Evolutionary conservation across 768 basidiomycete genomes (phyloP).

Genomic region (Suillus subalutaceus): DNA sequence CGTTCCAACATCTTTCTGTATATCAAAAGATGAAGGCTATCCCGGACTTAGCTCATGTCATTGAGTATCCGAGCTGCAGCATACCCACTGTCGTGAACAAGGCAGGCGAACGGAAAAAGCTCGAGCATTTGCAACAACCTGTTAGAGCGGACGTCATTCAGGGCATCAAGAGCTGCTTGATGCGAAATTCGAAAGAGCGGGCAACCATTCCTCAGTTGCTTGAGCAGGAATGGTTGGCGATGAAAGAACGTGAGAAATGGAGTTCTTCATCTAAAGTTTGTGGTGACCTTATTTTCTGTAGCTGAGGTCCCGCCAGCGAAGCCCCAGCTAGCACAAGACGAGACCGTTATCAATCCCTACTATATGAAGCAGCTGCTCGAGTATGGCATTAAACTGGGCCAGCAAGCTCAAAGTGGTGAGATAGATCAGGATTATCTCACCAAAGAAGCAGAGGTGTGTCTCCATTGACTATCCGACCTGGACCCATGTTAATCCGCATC

Average conservation of each 20-base stretch:
- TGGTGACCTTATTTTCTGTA: constrained; percentile 13
- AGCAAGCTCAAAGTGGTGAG: constrained; percentile 37
- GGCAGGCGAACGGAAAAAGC: constrained; percentile 44
- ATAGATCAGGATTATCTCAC: constrained; percentile 50
- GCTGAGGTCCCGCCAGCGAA: constrained; percentile 35
- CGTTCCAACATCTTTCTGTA: constrained; percentile 84
- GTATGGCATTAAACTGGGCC: constrained; percentile 70
- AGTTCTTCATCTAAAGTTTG: background rate
- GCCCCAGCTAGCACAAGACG: constrained; percentile 46
- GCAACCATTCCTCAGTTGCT: constrained; percentile 88
- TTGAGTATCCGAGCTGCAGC: constrained; percentile 80
- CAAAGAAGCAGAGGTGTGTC: constrained; percentile 59
- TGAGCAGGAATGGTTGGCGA: constrained; percentile 76
- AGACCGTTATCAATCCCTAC: constrained; percentile 76
- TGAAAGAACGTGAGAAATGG: constrained; percentile 42
- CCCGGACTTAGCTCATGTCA: constrained; percentile 72
- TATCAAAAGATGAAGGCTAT: constrained; percentile 95
- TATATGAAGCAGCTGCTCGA: constrained; percentile 77
- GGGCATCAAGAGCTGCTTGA: constrained; percentile 81
- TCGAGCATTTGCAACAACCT: constrained; percentile 70
- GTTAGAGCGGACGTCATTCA: constrained; percentile 78
- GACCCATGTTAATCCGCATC: constrained; percentile 9
- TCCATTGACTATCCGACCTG: background rate
- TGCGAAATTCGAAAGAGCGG: constrained; percentile 78
- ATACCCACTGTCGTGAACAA: constrained; percentile 43